phyloP scores from a whole-genome alignment of 2,329 filamentous ascomycete species.

The Fusarium sarcochroum region DNA sequence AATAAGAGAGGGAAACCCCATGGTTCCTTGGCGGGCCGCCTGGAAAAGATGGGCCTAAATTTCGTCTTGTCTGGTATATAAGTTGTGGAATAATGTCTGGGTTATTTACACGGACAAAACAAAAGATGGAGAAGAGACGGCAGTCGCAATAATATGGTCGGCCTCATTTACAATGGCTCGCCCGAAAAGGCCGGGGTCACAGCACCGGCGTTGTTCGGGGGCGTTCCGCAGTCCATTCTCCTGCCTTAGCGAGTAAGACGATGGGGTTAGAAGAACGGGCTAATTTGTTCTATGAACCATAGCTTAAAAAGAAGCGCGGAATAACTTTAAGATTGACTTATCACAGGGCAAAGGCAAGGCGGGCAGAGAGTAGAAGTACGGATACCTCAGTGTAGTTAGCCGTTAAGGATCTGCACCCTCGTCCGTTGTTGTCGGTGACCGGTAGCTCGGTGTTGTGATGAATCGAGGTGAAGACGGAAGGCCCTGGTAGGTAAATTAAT shows the following conservation, averaged over 20 bases:
- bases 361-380: neutral
- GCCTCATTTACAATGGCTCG: constrained; percentile 37
- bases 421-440: constrained; percentile 12
- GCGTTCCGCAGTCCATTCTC: constrained; percentile 29
- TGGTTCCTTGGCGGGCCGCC: neutral
- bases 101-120: constrained; percentile 23
- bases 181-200: constrained; percentile 31
- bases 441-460: constrained; percentile 22
- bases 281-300: constrained; percentile 31
- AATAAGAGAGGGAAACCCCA: constrained; percentile 6
- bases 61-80: constrained; percentile 27
- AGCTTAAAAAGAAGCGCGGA: constrained; percentile 33
- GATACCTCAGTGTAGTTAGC: constrained; percentile 6
- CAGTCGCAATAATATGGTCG: constrained; percentile 22
- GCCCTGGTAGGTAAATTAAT: constrained; percentile 38
- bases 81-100: constrained; percentile 31
- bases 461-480: constrained; percentile 25
- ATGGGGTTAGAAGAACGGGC: constrained; percentile 19
- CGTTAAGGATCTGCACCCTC: constrained; percentile 34
- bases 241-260: constrained; percentile 28
- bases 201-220: constrained; percentile 28
- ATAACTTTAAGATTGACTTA: constrained; percentile 22
- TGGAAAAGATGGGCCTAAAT: neutral
- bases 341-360: constrained; percentile 2
- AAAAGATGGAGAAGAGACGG: constrained; percentile 32